Percentiles rank a stretch among this genome's conserved stretches.
Conservation (phyloP, 257 asterid species). For the Solanum rostratum region DNA sequence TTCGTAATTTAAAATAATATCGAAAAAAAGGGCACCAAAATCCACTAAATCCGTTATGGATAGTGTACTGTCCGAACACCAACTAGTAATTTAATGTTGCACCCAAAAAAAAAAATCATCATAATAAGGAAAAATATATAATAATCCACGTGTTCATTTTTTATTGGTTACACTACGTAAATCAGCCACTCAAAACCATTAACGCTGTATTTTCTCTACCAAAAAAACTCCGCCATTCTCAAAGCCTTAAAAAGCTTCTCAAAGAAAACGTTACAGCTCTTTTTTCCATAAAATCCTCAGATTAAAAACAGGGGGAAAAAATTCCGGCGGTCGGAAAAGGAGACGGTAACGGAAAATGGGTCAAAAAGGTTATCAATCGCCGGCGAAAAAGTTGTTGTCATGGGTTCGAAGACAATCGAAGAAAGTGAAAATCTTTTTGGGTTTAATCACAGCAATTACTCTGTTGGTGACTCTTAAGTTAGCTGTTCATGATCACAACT, state of each 20-base stretch:
- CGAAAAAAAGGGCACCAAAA: too few species aligned
- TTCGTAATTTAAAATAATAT: too few species aligned
- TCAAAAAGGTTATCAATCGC: constrained; percentile 37
- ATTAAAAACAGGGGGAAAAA: background rate
- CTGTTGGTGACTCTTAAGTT: constrained; percentile 56
- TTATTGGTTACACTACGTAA: background rate
- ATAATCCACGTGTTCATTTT: background rate
- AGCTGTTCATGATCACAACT: constrained; percentile 36
- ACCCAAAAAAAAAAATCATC: too few species aligned
- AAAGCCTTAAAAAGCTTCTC: background rate
- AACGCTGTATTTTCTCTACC: background rate
- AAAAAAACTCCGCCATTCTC: background rate
- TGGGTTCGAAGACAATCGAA: constrained; percentile 79
- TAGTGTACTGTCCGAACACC: too few species aligned
- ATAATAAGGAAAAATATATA: background rate
- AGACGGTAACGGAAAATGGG: constrained; percentile 34
- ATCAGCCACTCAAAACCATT: background rate
- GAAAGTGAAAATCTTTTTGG: constrained; percentile 56
- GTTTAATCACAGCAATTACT: constrained; percentile 13
- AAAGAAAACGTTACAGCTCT: background rate
- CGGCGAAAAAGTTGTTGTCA: constrained; percentile 47
- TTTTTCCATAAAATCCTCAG: background rate
- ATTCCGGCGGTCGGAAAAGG: background rate
- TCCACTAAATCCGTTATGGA: too few species aligned
- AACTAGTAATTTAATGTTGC: too few species aligned